Evolutionary conservation across 768 basidiomycete species (phyloP), one percentile per base, ranked within the genome.

Genomic region (Candolleomyces efflorescens): DNA sequence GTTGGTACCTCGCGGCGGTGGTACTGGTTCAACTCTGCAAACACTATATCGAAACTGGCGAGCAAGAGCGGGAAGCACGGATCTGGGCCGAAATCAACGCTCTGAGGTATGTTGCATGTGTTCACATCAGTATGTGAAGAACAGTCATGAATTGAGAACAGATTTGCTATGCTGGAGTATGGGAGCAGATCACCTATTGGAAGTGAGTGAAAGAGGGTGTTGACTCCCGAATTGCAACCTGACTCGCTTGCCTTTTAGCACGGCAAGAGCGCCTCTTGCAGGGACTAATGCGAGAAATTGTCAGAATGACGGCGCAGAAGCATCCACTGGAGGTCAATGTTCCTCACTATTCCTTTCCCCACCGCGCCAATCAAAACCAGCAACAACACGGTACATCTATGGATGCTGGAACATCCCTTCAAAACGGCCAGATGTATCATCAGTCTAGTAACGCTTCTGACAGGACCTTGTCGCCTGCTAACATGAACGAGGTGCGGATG

Each of bases 21-120:
- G 89, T 93, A 3, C 86, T 92, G 67, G 84, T 93, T 48, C 90
- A 93, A 63, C 75, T 90, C 39, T 94, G 91, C 79, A 91, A 90
- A 67, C 85, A 90, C 65, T 88, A 86, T 66, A 92, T 94, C 59
- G 89, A 92, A 67, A 82, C 83, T 47, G 84, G 86, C n/a, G 90
- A 93, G 70, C 75, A 76, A 13, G 82, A 82, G 50, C 76, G 83
- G 60, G 91, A 94, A 69, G 83, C 87, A 27, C 84, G 84, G 1
- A 86, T 89, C 10, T 94, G 92, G 91, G 89, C 89, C 0, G 90
- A 93, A 70, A 92, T 94, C 67, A 93, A 94, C 61, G 80, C 89
- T 1, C 73, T 93, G 49, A 79, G 90, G 90, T 89, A 63, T 37
- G 80, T 59, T 10, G 17, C 46, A 54, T 48, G 3, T 48, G 45